These are phyloP conservation scores for Leccinum barrowsii DNA, from an alignment of 768 basidiomycete species.

Conservation along the genomic window DNA sequence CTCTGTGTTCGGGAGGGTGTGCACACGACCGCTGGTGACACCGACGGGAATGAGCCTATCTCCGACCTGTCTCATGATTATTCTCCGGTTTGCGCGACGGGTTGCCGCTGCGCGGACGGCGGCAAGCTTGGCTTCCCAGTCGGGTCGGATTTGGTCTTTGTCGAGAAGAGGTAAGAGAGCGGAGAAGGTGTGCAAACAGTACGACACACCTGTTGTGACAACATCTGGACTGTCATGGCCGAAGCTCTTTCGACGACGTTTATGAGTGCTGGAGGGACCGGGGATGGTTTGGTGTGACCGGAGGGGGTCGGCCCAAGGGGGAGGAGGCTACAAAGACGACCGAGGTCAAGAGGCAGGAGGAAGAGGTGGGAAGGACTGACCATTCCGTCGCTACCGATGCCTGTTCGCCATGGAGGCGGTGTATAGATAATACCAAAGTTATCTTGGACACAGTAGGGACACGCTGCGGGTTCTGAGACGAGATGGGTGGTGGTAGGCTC, in stretches of 20 bases:
- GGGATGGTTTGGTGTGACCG: slow-evolving; percentile 41
- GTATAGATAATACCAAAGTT: slow-evolving; percentile 94
- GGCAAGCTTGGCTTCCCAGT: slow-evolving; percentile 96
- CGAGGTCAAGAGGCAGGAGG: neutral
- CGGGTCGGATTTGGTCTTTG: slow-evolving; percentile 92
- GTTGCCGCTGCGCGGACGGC: slow-evolving; percentile 93
- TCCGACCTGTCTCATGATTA: slow-evolving; percentile 98
- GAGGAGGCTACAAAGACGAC: slow-evolving; percentile 31
- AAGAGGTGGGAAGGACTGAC: slow-evolving; percentile 38
- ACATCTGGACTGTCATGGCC: slow-evolving; percentile 84
- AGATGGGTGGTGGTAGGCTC: slow-evolving; percentile 95
- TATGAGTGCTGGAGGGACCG: slow-evolving; percentile 46
- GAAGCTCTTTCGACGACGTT: slow-evolving; percentile 85
- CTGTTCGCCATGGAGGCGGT: slow-evolving; percentile 76
- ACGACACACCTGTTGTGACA: slow-evolving; percentile 74
- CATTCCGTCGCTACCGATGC: slow-evolving; percentile 70
- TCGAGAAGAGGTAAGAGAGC: slow-evolving; percentile 6
- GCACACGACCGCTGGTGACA: slow-evolving; percentile 84
- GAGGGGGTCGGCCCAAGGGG: slow-evolving; percentile 52
- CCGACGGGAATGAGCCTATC: slow-evolving; percentile 97
- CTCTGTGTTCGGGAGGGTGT: slow-evolving; percentile 59
- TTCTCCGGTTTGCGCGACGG: slow-evolving; percentile 91
- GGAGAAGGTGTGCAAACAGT: slow-evolving; percentile 2
- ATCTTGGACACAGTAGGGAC: slow-evolving; percentile 96
- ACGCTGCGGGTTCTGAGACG: slow-evolving; percentile 94